Base-by-base conservation (phyloP, 2,329 filamentous ascomycete species). In the Calonectria pseudoturangicola region DNA sequence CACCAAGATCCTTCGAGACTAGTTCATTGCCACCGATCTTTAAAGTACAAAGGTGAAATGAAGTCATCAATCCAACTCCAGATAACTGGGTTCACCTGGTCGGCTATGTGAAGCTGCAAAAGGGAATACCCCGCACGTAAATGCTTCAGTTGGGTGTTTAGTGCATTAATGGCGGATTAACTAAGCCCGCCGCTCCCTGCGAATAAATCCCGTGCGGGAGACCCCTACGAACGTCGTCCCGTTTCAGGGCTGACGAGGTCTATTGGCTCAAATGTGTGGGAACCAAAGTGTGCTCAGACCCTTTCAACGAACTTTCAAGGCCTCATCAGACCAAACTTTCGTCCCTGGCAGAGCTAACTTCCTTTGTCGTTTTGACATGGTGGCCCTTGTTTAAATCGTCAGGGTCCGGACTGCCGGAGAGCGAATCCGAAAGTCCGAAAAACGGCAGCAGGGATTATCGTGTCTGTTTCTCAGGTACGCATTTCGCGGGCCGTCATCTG, bases 381-480 rank as follows among this genome's bases (percentile, higher is more conserved):
- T 9, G 16, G 15, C 54, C 54, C 54, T 21, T 33, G 33, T 4
- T 15, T 27, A 41, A 60, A 27, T 15, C n/a, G 27, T 10, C 54
- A 15, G 21, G 54, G 54, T 27, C 54, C 15, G 30, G 54, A 36
- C 54, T 60, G 15, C 54, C 54, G 54, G 36, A 41, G n/a, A 10
- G 13, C 21, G 54, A 60, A 36, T 16, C 54, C 54, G 54, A 60
- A 60, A 27, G 33, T 60, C 54, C 54, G 54, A 41, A 27, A 27
- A 41, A 58, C 30, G 10, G n/a, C 12, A 3, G 13, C 54, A 60
- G n/a, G 54, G 54, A 41, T 60, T 21, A 13, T 2, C 2, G n/a
- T 25, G 54, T 41, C 4, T 21, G 33, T 25, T 33, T 33, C 33
- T 39, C 54, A 41, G 54, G 54, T 41, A 58, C 54, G 13, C 36